phyloP scores from a whole-genome alignment of 2,329 filamentous ascomycete species.

The Colletotrichum australisinense region DNA sequence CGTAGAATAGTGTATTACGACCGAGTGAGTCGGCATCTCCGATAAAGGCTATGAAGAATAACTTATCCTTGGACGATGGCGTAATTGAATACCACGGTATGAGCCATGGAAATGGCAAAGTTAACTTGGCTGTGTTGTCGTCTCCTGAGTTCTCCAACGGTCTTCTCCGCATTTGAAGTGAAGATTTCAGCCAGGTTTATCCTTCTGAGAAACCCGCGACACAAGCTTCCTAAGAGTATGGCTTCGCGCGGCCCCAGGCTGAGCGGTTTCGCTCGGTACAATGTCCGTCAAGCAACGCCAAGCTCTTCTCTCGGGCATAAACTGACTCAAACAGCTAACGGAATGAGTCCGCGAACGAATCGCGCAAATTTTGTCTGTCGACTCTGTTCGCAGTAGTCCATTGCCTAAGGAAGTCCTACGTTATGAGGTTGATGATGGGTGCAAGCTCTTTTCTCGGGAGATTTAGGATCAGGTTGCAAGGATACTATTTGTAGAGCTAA shows the following conservation, averaged over 20 bases:
- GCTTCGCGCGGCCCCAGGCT: not conserved
- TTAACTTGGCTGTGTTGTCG: not conserved
- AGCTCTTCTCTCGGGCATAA: not conserved
- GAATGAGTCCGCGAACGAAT: too few relatives aligned
- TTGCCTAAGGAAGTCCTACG: not conserved
- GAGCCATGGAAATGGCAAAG: not conserved
- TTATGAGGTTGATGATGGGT: too few relatives aligned
- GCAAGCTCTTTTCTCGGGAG: not conserved
- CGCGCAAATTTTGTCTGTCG: not conserved
- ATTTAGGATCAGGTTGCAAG: not conserved
- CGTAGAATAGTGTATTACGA: too few relatives aligned
- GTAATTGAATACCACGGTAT: too few relatives aligned
- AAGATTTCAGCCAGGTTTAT: not conserved
- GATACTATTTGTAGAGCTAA: not conserved
- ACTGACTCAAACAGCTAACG: slow-evolving; percentile 12
- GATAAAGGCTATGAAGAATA: too few relatives aligned
- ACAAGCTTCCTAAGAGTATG: not conserved
- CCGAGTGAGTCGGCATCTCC: too few relatives aligned
- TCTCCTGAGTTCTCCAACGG: not conserved
- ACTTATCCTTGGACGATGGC: too few relatives aligned
- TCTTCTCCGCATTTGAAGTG: not conserved
- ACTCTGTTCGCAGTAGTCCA: not conserved
- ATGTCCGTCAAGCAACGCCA: slow-evolving; percentile 14
- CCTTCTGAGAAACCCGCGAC: not conserved
- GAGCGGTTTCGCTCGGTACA: slow-evolving; percentile 4